Evolutionary conservation across 2,329 filamentous ascomycete genomes (phyloP).

Genomic region (Pestalotiopsis sp.): DNA sequence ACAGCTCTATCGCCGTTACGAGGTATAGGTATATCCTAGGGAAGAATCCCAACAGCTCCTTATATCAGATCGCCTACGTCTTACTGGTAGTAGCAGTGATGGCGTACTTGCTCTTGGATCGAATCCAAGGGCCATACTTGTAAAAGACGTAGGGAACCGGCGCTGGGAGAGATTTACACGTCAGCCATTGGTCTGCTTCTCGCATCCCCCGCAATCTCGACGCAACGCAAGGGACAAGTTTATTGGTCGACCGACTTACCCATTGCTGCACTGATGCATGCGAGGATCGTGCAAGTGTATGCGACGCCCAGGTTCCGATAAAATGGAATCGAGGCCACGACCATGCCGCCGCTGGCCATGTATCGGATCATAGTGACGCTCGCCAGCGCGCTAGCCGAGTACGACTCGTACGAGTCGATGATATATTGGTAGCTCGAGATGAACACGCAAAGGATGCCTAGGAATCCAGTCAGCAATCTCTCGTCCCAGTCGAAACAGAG

Average conservation of each 20-base stretch:
- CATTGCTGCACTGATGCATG: constrained; percentile 38
- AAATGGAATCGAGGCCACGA: constrained; percentile 31
- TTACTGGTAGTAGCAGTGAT: neutral
- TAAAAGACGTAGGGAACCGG: constrained; percentile 50
- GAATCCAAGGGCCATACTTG: constrained; percentile 35
- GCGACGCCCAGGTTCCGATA: constrained; percentile 41
- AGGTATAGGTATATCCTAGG: neutral
- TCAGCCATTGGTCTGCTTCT: neutral
- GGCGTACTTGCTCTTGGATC: constrained; percentile 34
- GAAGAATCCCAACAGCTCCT: neutral
- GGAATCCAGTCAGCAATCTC: neutral
- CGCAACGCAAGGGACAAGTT: neutral
- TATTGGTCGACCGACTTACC: constrained; percentile 10
- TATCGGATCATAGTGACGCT: constrained; percentile 46
- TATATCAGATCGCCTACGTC: neutral
- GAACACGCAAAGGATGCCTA: constrained; percentile 42
- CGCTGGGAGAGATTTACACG: constrained; percentile 13
- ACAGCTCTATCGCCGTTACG: neutral
- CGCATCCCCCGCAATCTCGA: neutral
- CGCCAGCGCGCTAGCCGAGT: constrained; percentile 44
- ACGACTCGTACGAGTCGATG: constrained; percentile 43
- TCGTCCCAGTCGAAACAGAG: neutral
- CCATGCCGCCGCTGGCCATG: constrained; percentile 38
- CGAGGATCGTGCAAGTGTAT: constrained; percentile 43
- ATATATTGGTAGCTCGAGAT: constrained; percentile 51